Base-by-base conservation (phyloP, 805 yeast species). In the Candida railenensis region DNA sequence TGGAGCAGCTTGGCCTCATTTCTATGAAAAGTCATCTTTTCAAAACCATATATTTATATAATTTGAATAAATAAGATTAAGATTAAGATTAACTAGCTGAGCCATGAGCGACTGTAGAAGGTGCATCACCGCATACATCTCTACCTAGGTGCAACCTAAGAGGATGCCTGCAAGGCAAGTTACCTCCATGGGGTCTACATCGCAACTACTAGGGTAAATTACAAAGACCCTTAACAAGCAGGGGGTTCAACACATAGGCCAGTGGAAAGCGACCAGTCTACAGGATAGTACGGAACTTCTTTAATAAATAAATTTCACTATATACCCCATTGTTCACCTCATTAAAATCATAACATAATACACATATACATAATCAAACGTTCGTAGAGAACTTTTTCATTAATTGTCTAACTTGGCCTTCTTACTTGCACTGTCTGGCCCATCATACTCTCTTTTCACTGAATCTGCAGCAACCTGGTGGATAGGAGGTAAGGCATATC, bases 391-490 rank as follows among this genome's bases (percentile, higher is more conserved):
- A 15, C 5, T n/a, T n/a, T 38, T 19, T 12, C 16, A 25, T 22
- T n/a, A 25, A 25, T 30, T 34, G 20, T 42, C 45, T 4, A 34
- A 19, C 22, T 34, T 42, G 16, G 12, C 15, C 22, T 42, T 42
- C 39, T 42, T 42, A 3, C 18, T 19, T 4, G 40, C 32, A 5
- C 34, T 15, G 8, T 42, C 45, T n/a, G 39, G 12, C 12, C 39
- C 39, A 9, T 42, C 45, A 22, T 19, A 21, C 32, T 42, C 45
- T 21, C 45, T 22, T 22, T 42, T 42, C 12, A 36, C 39, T 4
- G 40, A 37, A 11, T 37, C 40, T 3, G 19, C 40, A 21, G 36
- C 40, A 25, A 25, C 39, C 18, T 37, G 37, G 11, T 42, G 45
- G 8, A 42, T 42, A 8, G 45, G 45, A 22, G 25, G 46, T 36